phyloP scores from a whole-genome alignment of 306 rosid species.

The Ochetophila trinervis region DNA sequence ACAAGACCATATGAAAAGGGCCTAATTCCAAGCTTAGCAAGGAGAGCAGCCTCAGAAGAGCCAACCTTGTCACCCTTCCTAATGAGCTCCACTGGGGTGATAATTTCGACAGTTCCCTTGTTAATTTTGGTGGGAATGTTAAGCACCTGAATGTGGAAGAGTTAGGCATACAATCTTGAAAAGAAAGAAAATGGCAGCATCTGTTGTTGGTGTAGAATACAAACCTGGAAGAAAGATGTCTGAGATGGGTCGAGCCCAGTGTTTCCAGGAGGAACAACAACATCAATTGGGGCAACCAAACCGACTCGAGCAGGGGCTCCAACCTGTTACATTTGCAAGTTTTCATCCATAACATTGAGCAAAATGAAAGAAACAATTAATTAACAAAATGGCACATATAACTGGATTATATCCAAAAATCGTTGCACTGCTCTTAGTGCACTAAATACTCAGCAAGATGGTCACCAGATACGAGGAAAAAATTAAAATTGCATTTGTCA shows the following conservation, averaged over 20 bases:
- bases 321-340: constrained; percentile 35
- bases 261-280: constrained; percentile 89
- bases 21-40: constrained; percentile 87
- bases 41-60: constrained; percentile 89
- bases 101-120: constrained; percentile 92
- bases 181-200: background rate
- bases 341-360: background rate
- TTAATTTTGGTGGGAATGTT: constrained; percentile 91
- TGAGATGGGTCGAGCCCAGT: constrained; percentile 95
- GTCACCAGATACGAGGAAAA: too few species aligned
- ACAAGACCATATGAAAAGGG: constrained; percentile 93
- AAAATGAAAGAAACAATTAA: background rate
- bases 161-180: background rate
- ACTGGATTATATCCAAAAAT: too few species aligned
- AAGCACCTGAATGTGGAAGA: constrained; percentile 49
- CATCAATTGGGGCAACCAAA: constrained; percentile 93
- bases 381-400: too few species aligned
- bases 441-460: too few species aligned
- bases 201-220: background rate
- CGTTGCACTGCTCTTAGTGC: too few species aligned
- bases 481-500: too few species aligned
- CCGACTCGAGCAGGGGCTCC: constrained; percentile 99
- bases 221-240: constrained; percentile 94
- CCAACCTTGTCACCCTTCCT: constrained; percentile 96
- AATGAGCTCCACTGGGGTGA: constrained; percentile 92